Percentiles rank a stretch among this genome's conserved stretches.
phyloP scores from a whole-genome alignment of 371 early-diverging fungal species.

The Capniomyces stellatus region DNA sequence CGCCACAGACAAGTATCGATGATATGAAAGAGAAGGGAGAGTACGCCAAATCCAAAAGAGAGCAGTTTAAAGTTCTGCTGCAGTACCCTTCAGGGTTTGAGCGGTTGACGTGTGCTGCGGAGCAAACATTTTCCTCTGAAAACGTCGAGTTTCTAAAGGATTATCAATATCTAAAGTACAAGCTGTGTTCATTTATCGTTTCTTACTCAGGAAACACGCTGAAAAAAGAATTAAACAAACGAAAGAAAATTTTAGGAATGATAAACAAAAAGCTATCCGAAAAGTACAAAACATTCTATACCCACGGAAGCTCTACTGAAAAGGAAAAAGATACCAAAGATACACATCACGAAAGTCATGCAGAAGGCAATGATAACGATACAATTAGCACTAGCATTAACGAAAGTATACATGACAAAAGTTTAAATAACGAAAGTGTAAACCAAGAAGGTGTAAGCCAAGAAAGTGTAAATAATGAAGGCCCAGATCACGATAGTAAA shows the following conservation, averaged over 20 bases:
- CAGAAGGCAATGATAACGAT: neutral
- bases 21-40: neutral
- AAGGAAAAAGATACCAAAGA: neutral
- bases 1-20: neutral
- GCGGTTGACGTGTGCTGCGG: neutral
- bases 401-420: no score
- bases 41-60: neutral
- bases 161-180: slow-evolving; percentile 1
- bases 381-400: neutral
- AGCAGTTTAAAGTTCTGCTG: neutral
- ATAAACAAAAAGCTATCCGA: no score
- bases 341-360: neutral
- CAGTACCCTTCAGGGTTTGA: neutral
- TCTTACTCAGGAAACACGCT: neutral
- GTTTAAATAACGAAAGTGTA: no score
- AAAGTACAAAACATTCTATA: no score
- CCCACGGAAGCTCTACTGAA: no score
- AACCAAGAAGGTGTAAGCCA: no score
- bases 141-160: neutral
- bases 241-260: neutral
- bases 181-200: neutral
- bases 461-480: no score
- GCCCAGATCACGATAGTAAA: no score
- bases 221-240: neutral
- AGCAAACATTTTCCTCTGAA: neutral